phyloP scores from a whole-genome alignment of 2,329 filamentous ascomycete genomes.

The Bipolaris cookei region DNA sequence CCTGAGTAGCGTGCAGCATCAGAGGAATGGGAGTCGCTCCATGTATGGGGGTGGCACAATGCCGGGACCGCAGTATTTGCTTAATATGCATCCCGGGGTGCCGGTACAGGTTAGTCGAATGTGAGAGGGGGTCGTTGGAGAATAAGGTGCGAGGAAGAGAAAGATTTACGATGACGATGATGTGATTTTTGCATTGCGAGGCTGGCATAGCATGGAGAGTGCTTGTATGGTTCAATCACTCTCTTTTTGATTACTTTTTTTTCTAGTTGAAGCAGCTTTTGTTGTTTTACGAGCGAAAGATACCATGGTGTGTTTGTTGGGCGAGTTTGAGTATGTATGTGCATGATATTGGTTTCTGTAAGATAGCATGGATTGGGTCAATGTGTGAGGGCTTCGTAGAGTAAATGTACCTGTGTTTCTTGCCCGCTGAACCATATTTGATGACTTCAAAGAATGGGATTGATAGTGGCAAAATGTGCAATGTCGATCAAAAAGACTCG shows the following conservation, averaged over 20 bases:
- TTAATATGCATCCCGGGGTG: slow-evolving; percentile 49
- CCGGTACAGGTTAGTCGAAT: slow-evolving; percentile 36
- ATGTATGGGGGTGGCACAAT: slow-evolving; percentile 42
- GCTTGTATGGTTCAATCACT: neutral
- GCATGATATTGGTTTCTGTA: neutral
- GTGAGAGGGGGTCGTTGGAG: neutral
- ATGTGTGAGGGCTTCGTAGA: too few relatives aligned
- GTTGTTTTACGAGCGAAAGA: neutral
- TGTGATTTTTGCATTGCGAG: slow-evolving; percentile 8
- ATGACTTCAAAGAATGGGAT: too few relatives aligned
- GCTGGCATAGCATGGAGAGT: neutral
- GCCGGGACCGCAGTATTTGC: slow-evolving; percentile 46
- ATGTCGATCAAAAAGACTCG: too few relatives aligned
- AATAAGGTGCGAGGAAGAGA: neutral
- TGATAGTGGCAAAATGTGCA: too few relatives aligned
- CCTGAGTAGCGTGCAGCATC: slow-evolving; percentile 10
- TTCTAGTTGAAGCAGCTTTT: neutral
- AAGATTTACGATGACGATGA: neutral
- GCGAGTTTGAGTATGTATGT: neutral
- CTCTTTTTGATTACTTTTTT: neutral
- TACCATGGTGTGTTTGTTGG: slow-evolving; percentile 6
- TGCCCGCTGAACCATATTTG: too few relatives aligned
- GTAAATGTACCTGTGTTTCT: too few relatives aligned
- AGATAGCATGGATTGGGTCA: neutral
- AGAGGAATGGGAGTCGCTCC: slow-evolving; percentile 5